phyloP scores from a whole-genome alignment of 2,329 filamentous ascomycete genomes.

The Aureobasidium sp. region DNA sequence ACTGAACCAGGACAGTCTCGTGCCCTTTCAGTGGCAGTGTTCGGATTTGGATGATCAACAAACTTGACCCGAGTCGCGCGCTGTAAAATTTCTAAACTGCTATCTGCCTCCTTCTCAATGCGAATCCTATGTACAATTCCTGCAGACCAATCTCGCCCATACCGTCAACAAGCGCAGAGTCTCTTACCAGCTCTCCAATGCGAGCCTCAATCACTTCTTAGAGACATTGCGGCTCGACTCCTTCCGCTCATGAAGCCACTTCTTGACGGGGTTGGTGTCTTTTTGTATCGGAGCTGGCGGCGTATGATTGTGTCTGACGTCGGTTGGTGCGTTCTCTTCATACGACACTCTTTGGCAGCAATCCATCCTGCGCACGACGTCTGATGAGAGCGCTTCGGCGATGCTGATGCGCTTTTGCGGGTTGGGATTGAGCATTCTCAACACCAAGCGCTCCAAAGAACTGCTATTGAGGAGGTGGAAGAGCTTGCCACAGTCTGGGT shows the following conservation, averaged over 20 bases:
- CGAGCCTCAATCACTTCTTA: neutral
- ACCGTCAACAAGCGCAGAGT: neutral
- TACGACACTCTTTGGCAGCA: constrained; percentile 49
- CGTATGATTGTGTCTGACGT: constrained; percentile 6
- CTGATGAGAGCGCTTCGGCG: constrained; percentile 58
- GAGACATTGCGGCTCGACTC: neutral
- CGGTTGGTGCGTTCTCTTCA: neutral
- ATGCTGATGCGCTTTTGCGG: constrained; percentile 65
- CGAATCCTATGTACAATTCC: neutral
- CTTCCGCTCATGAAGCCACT: constrained; percentile 8
- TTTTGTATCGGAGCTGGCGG: neutral
- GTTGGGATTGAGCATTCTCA: constrained; percentile 78
- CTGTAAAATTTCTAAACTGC: neutral
- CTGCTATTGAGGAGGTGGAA: constrained; percentile 61
- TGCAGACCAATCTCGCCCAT: neutral
- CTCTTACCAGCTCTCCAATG: neutral
- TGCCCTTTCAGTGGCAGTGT: no score
- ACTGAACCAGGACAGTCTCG: no score
- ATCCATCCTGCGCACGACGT: constrained; percentile 68
- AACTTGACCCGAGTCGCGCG: neutral
- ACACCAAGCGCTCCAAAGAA: constrained; percentile 61
- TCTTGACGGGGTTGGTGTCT: constrained; percentile 5
- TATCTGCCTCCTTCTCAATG: neutral
- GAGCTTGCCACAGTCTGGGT: constrained; percentile 59
- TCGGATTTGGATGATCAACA: neutral